These are phyloP conservation scores for Prunus mira DNA, from an alignment of 306 rosid genomes.

Conservation along the genomic window DNA sequence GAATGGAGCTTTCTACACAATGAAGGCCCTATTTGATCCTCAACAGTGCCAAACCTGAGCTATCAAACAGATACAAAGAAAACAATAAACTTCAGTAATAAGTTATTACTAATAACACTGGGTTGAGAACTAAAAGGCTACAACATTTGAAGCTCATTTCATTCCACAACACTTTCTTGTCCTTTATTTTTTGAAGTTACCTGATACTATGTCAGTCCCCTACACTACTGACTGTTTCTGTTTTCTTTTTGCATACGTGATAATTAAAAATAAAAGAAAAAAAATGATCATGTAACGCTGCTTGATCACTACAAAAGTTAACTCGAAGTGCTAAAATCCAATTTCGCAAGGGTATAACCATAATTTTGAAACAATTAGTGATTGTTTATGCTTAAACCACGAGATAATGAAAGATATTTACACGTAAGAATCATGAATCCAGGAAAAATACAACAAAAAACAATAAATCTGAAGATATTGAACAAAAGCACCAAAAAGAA, in stretches of 20 bases:
- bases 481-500: background rate
- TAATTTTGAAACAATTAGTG: background rate
- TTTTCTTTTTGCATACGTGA: background rate
- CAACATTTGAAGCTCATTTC: constrained; percentile 5
- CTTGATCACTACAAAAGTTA: background rate
- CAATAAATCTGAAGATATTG: background rate
- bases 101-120: constrained; percentile 17
- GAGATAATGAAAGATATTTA: background rate
- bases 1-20: constrained; percentile 72
- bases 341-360: background rate
- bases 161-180: constrained; percentile 3
- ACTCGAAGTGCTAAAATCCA: background rate
- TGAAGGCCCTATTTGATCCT: constrained; percentile 77
- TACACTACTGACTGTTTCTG: background rate
- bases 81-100: constrained; percentile 41
- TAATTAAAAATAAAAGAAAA: background rate
- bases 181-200: background rate
- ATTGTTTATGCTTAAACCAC: background rate
- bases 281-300: background rate
- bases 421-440: background rate
- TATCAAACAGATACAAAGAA: constrained; percentile 64
- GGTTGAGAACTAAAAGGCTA: constrained; percentile 10
- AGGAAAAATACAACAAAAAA: background rate
- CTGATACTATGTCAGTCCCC: background rate
- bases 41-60: constrained; percentile 97